These are phyloP conservation scores for Waltergamsia citrina DNA, from an alignment of 2,329 filamentous ascomycete species.

Conservation along the genomic window DNA sequence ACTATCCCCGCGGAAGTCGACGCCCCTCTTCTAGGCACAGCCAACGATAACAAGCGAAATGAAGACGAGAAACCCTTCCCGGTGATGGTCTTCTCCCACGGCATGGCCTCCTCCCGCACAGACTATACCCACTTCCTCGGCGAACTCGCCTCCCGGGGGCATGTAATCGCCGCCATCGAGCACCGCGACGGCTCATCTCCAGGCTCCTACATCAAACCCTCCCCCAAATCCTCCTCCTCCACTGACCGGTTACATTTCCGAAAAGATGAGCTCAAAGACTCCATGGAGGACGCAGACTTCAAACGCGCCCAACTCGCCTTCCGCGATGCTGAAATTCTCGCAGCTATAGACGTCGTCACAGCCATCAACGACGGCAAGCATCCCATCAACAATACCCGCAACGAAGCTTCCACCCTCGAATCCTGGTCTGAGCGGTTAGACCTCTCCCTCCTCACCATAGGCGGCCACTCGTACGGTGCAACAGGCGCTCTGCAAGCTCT, in stretches of 20 bases:
- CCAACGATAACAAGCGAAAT: not conserved
- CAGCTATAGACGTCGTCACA: conserved; percentile 28
- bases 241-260: conserved; percentile 22
- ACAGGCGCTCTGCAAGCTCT: conserved; percentile 53
- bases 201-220: conserved; percentile 26
- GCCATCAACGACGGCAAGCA: conserved; percentile 26
- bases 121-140: conserved; percentile 43
- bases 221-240: conserved; percentile 11
- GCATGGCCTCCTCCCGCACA: conserved; percentile 37
- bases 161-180: conserved; percentile 38
- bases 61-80: conserved; percentile 18
- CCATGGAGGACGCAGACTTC: conserved; percentile 25
- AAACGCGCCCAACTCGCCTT: conserved; percentile 38
- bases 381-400: conserved; percentile 28
- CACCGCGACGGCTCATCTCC: conserved; percentile 43
- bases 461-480: conserved; percentile 57
- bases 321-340: conserved; percentile 39
- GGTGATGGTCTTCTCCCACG: conserved; percentile 42
- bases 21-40: conserved; percentile 23
- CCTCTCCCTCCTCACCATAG: conserved; percentile 41
- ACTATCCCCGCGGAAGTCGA: conserved; percentile 38
- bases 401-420: conserved; percentile 34
- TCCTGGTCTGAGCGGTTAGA: conserved; percentile 46
- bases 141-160: conserved; percentile 38
- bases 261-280: conserved; percentile 18